Evolutionary conservation across 2,329 filamentous ascomycete species (phyloP), one percentile per base, ranked within the genome.

Genomic region (Cryoendolithus antarcticus): DNA sequence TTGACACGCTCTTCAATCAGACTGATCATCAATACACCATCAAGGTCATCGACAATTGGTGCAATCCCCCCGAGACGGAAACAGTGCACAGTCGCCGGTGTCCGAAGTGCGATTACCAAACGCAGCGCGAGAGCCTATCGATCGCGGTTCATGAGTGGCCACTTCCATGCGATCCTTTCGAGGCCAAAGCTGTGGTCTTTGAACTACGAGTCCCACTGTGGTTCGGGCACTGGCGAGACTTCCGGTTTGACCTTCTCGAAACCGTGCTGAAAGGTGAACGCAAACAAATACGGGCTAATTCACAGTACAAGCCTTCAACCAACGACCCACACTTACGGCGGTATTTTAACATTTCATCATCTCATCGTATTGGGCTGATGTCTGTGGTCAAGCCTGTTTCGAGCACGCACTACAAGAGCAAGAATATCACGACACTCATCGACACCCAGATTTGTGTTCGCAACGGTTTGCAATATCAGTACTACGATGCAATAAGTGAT

Each of bases 71-170:
- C 34, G 49, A 55, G 9, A 62, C 65, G 3, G 42, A 53, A 0
- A 38, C 49, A 52, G 39, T 48, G 38, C 46, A 54, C 45, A 24
- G 10, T 2, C 24, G 46, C 1, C 49, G 48, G 3, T 77, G 72
- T 45, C 48, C 10, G 1, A 68, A 65, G 43, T 73, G 70, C 44
- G 56, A 43, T 9, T 57, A 64, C 34, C 33, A 53, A n/a, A 52
- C 57, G 4, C 24, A 50, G 13, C 55, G 61, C 0, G 61, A 56
- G 1, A 49, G 55, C 1, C 59, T 75, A 11, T 49, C 42, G 8
- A 74, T 77, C 12, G 6, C 44, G 1, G 52, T 68, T 2, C 63
- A 70, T 32, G 74, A 77, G 46, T 58, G 68, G 37, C 68, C 64
- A 1, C 56, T 77, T 0, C 72, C 72, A 2, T 30, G 37, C 0